phyloP scores from a whole-genome alignment of 2,329 filamentous ascomycete genomes.

The Penicillium sp. region DNA sequence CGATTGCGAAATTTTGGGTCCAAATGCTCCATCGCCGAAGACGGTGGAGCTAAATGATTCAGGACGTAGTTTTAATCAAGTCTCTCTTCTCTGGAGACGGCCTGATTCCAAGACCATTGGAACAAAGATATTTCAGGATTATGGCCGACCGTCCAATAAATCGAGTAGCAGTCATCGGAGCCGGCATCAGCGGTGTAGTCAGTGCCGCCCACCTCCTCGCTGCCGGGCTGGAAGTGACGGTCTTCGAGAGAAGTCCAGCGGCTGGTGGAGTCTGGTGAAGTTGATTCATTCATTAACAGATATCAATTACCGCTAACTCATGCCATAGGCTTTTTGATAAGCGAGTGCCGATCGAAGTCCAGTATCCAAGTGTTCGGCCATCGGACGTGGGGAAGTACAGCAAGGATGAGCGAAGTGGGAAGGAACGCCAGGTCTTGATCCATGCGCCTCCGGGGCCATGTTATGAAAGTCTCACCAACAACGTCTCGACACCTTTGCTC shows the following conservation, averaged over 20 bases:
- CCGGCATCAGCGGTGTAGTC: constrained; percentile 52
- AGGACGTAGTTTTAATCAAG: too few relatives aligned
- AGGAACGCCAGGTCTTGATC: constrained; percentile 19
- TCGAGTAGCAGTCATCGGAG: constrained; percentile 50
- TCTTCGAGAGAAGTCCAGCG: constrained; percentile 54
- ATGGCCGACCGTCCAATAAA: constrained; percentile 23
- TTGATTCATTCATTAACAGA: neutral
- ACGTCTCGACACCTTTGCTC: constrained; percentile 53
- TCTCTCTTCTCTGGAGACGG: too few relatives aligned
- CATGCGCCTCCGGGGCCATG: constrained; percentile 55
- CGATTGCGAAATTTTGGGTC: constrained; percentile 14
- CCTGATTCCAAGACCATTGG: too few relatives aligned
- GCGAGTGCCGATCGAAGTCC: constrained; percentile 47
- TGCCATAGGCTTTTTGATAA: constrained; percentile 56
- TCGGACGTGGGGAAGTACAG: constrained; percentile 33
- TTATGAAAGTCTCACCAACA: constrained; percentile 54
- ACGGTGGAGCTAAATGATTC: neutral
- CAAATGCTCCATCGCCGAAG: constrained; percentile 2
- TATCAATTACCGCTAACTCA: constrained; percentile 14
- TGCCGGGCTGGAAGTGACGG: constrained; percentile 49
- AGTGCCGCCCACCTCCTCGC: constrained; percentile 49
- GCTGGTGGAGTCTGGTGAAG: constrained; percentile 57
- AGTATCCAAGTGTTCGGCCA: constrained; percentile 44
- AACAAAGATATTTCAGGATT: neutral
- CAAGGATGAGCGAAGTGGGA: constrained; percentile 17